These are phyloP conservation scores for Sutorius australiensis DNA, from an alignment of 768 basidiomycete species.

Conservation along the genomic window DNA sequence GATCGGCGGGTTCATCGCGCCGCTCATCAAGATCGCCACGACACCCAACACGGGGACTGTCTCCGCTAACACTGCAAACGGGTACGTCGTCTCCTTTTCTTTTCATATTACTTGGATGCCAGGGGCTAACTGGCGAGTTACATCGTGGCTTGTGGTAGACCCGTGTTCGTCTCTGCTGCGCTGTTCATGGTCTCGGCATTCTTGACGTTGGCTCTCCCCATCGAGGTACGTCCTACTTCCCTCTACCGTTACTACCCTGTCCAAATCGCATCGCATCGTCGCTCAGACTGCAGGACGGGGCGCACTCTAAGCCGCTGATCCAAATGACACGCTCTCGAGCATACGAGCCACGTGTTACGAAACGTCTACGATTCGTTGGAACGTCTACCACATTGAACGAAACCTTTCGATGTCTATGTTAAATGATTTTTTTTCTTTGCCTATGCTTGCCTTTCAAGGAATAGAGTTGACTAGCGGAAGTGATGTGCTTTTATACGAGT, in stretches of 20 bases:
- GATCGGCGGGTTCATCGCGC: conserved; percentile 45
- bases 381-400: not conserved
- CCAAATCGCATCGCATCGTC: not conserved
- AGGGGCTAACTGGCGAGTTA: not conserved
- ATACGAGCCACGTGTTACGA: not conserved
- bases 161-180: conserved; percentile 47
- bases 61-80: conserved; percentile 33
- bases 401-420: not conserved
- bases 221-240: conserved; percentile 36
- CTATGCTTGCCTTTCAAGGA: no score
- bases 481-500: no score
- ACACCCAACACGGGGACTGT: conserved; percentile 31
- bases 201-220: conserved; percentile 42
- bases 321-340: no score
- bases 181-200: conserved; percentile 42
- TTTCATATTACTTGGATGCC: not conserved
- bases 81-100: conserved; percentile 20
- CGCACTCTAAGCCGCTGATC: not conserved
- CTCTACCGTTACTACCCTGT: not conserved
- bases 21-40: conserved; percentile 47
- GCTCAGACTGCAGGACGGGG: conserved; percentile 25
- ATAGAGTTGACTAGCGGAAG: no score
- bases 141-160: conserved; percentile 14
- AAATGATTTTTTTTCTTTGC: not conserved
- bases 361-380: no score